phyloP scores from a whole-genome alignment of 1,284 basidiomycete genomes.

The Marasmius sp. region DNA sequence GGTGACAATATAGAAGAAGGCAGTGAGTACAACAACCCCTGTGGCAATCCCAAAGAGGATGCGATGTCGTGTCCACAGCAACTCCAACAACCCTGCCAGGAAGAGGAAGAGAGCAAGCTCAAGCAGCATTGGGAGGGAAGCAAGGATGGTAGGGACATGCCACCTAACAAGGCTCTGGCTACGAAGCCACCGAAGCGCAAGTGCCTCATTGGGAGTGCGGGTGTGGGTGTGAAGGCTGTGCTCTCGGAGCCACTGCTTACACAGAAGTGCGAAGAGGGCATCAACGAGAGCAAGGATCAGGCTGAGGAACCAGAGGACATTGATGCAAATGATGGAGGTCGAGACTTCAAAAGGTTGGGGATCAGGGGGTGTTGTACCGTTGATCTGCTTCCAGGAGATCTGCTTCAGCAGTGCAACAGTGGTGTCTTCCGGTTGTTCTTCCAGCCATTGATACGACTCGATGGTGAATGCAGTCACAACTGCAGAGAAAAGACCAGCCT shows the following conservation, averaged over 20 bases:
- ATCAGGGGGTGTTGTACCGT: too few relatives aligned
- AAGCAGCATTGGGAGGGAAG: conserved; percentile 4
- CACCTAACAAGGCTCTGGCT: not conserved
- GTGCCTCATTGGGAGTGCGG: not conserved
- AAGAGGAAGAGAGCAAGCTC: conserved; percentile 6
- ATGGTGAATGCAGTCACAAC: too few relatives aligned
- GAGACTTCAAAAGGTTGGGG: too few relatives aligned
- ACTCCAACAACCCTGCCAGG: conserved; percentile 3
- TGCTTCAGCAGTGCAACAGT: too few relatives aligned
- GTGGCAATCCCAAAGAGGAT: not conserved
- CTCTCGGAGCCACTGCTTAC: conserved; percentile 14
- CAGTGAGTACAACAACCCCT: not conserved
- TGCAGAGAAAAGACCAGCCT: too few relatives aligned
- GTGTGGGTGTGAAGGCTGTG: conserved; percentile 3
- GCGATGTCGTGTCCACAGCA: conserved; percentile 2
- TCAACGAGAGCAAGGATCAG: conserved; percentile 3
- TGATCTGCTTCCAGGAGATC: too few relatives aligned
- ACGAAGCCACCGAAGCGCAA: conserved; percentile 6
- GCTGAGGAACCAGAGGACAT: conserved; percentile 12
- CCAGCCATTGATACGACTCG: too few relatives aligned
- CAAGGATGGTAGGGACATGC: conserved; percentile 2
- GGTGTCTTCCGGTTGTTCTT: too few relatives aligned
- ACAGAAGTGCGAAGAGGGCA: conserved; percentile 4
- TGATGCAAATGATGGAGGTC: not conserved
- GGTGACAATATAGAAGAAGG: not conserved